These are phyloP conservation scores for Cryptosporidium parvum DNA, from an alignment of 169 alveolate genomes.

Conservation along the genomic window DNA sequence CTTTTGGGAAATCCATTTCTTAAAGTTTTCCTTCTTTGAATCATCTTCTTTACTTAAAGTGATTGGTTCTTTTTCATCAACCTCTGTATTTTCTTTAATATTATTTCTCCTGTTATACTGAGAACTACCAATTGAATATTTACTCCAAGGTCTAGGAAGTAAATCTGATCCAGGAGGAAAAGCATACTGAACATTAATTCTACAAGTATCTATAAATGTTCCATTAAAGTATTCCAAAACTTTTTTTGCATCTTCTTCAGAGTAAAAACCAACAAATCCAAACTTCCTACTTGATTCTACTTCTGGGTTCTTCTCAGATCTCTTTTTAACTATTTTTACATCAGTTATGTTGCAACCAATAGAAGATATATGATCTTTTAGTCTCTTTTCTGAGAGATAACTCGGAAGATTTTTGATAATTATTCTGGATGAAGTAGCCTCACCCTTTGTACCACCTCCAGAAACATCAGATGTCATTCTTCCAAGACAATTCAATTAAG, in stretches of 20 bases:
- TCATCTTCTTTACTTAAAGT: slow-evolving; percentile 4
- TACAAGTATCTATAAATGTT: slow-evolving; percentile 88
- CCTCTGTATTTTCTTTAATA: slow-evolving; percentile 9
- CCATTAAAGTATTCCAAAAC: slow-evolving; percentile 87
- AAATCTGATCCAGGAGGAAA: slow-evolving; percentile 85
- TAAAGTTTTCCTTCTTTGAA: not conserved
- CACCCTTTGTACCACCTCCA: not conserved
- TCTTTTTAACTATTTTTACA: slow-evolving; percentile 83
- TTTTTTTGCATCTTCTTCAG: slow-evolving; percentile 84
- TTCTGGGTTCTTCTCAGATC: slow-evolving; percentile 30
- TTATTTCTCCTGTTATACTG: slow-evolving; percentile 74
- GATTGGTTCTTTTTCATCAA: slow-evolving; percentile 24
- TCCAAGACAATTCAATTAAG: not conserved
- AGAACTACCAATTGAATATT: slow-evolving; percentile 78
- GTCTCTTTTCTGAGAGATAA: slow-evolving; percentile 81
- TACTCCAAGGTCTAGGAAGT: slow-evolving; percentile 83
- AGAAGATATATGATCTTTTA: slow-evolving; percentile 82
- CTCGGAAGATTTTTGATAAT: slow-evolving; percentile 86
- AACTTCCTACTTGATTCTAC: slow-evolving; percentile 82
- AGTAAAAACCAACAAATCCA: slow-evolving; percentile 90
- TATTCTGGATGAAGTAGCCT: slow-evolving; percentile 77
- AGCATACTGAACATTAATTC: slow-evolving; percentile 88
- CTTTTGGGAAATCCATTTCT: slow-evolving; percentile 23
- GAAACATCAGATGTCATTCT: not conserved
- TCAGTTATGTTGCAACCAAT: slow-evolving; percentile 84